Base-by-base conservation (phyloP, 306 rosid genomes). In the Heteromeles arbutifolia region DNA sequence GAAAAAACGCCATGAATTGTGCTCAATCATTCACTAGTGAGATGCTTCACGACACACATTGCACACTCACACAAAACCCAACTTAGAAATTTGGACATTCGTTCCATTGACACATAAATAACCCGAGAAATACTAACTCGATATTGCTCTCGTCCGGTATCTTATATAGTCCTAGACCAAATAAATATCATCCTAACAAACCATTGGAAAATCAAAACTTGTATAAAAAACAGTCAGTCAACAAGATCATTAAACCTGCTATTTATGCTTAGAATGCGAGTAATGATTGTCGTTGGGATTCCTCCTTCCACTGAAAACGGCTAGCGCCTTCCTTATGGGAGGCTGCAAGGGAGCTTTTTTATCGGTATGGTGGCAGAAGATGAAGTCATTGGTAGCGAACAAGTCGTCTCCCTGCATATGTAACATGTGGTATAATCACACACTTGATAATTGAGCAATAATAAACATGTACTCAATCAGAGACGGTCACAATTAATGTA, bases 231-330 rank as follows among this genome's bases (percentile, higher is more conserved):
- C 14, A 12, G 43, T 29, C 19, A 70, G 48, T 31, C 26, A 24
- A 6, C 54, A 7, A 12, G 25, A 26, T 8, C 28, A 11, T n/a
- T 32, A 59, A 53, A 48, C 19, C 48, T 39, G 8, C 65, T 74
- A 87, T 77, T 85, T 85, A 18, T 45, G 91, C 86, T 75, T 89
- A 4, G 97, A 67, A 74, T 92, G 90, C 41, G 96, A 82, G 87
- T 68, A 92, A 78, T 90, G 97, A 76, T 90, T 92, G 83, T 92
- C 99, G 18, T 95, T 95, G 21, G 97, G 99, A 86, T 96, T 92
- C 81, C 99, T 90, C 87, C 63, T 90, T 59, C 96, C 93, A 57
- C 93, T 37, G 76, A 90, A 92, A 71, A 84, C 91, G 43, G 96
- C 89, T 57, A 90, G 58, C 14, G 96, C 93, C 80, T 88, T 91